Percentiles rank a stretch among this genome's conserved stretches.
These are phyloP conservation scores for Cutaneotrichosporon cutaneum DNA, from an alignment of 1,284 basidiomycete species.

Conservation along the genomic window DNA sequence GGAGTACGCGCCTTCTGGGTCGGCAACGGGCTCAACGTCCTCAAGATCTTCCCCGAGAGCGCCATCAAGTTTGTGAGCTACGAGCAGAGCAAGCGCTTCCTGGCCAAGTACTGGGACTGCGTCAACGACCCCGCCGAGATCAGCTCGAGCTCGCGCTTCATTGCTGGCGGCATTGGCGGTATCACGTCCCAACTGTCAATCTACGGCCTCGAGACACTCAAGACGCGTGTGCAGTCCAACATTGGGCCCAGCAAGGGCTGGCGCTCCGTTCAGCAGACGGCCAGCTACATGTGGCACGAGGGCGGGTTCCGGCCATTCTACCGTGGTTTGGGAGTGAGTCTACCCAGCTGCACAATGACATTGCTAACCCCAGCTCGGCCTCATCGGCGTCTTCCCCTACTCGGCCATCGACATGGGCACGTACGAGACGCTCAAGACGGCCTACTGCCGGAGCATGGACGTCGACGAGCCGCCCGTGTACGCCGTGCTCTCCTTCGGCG, in stretches of 20 bases:
- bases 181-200: conserved; percentile 82
- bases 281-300: conserved; percentile 67
- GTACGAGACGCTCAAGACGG: conserved; percentile 83
- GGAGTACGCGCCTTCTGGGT: conserved; percentile 90
- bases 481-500: conserved; percentile 80
- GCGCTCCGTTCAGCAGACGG: conserved; percentile 62
- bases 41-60: conserved; percentile 94
- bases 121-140: conserved; percentile 88
- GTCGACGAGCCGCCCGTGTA: conserved; percentile 79
- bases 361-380: conserved; percentile 64
- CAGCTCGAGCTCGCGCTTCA: conserved; percentile 85
- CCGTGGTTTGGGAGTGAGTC: conserved; percentile 78
- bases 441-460: conserved; percentile 74
- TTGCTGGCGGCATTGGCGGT: conserved; percentile 93
- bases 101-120: conserved; percentile 86
- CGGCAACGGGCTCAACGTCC: conserved; percentile 59
- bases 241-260: conserved; percentile 61
- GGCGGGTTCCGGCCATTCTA: conserved; percentile 85
- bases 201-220: conserved; percentile 54
- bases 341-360: background rate
- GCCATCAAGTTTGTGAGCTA: conserved; percentile 98
- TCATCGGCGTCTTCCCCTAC: conserved; percentile 85
- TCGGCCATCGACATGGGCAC: conserved; percentile 93
- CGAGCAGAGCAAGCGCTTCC: conserved; percentile 90
- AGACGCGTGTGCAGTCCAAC: conserved; percentile 93